Evolutionary conservation across 306 rosid species (phyloP).

Genomic region (Lathyrus aphaca): DNA sequence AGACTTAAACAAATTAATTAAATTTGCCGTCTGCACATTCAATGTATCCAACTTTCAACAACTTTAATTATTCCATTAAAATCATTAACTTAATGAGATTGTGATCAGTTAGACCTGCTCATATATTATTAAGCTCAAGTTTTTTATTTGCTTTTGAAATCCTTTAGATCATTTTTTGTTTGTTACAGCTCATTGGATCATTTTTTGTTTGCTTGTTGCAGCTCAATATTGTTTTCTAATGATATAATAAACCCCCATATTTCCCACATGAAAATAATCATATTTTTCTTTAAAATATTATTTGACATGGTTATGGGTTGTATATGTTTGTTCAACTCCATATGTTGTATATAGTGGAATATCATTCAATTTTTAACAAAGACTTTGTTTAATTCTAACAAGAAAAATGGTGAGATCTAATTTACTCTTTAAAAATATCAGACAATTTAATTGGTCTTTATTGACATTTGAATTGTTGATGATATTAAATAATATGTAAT

Average conservation of each 20-base stretch:
- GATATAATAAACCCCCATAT: constrained; percentile 3
- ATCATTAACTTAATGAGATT: constrained; percentile 31
- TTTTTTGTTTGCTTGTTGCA: not conserved
- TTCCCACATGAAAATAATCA: constrained; percentile 36
- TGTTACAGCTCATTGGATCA: not conserved
- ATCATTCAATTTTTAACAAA: too few relatives aligned
- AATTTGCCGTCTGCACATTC: constrained; percentile 40
- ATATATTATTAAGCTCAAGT: constrained; percentile 7
- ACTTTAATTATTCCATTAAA: constrained; percentile 38
- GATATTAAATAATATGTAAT: too few relatives aligned
- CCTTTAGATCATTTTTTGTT: constrained; percentile 13
- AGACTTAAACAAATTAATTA: constrained; percentile 17
- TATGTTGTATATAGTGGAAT: not conserved
- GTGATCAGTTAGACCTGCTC: constrained; percentile 56
- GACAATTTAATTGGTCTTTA: too few relatives aligned
- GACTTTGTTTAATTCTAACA: too few relatives aligned
- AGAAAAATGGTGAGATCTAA: too few relatives aligned
- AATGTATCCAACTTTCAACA: constrained; percentile 41
- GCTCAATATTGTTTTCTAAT: not conserved
- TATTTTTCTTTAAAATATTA: not conserved
- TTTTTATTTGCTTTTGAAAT: not conserved
- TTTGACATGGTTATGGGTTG: not conserved
- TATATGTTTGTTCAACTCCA: not conserved
- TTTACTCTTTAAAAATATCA: too few relatives aligned
- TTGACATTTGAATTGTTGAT: too few relatives aligned